Evolutionary conservation across 2,329 filamentous ascomycete species (phyloP).

Genomic region (Xylogone sp.): DNA sequence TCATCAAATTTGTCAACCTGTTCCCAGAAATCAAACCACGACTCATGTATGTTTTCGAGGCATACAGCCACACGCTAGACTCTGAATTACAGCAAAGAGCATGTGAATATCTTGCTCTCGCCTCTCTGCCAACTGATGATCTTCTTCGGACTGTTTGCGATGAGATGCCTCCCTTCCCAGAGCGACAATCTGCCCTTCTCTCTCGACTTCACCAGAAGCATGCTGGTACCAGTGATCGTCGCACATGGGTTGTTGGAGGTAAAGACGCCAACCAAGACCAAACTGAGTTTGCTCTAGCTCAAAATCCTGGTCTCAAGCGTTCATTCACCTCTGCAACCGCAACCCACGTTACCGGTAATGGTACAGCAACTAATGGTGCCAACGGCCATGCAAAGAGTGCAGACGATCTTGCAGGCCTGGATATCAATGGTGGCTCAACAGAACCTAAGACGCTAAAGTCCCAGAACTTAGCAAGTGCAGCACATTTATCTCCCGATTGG

Average conservation of each 20-base stretch:
- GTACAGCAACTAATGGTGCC: conserved; percentile 41
- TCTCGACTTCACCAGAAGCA: conserved; percentile 94
- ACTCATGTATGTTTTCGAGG: conserved; percentile 81
- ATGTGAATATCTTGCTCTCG: conserved; percentile 88
- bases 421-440: conserved; percentile 56
- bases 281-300: conserved; percentile 74
- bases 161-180: conserved; percentile 98
- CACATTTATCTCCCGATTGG: conserved; percentile 93
- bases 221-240: conserved; percentile 85
- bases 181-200: conserved; percentile 85
- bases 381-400: conserved; percentile 48
- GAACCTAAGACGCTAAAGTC: conserved; percentile 57
- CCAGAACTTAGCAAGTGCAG: conserved; percentile 86
- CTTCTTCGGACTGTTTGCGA: conserved; percentile 91
- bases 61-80: conserved; percentile 92
- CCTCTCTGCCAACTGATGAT: conserved; percentile 83
- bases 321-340: conserved; percentile 65
- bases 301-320: conserved; percentile 79
- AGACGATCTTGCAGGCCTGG: conserved; percentile 75
- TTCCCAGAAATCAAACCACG: conserved; percentile 99
- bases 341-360: conserved; percentile 41
- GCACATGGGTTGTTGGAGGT: conserved; percentile 96
- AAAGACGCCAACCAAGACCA: conserved; percentile 87
- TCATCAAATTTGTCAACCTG: conserved; percentile 96
- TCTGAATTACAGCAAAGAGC: conserved; percentile 94